A percentile compares a stretch with the other conserved stretches of the same genome.
Evolutionary conservation across 1,284 basidiomycete species (phyloP).

Genomic region (Trametes pubescens): DNA sequence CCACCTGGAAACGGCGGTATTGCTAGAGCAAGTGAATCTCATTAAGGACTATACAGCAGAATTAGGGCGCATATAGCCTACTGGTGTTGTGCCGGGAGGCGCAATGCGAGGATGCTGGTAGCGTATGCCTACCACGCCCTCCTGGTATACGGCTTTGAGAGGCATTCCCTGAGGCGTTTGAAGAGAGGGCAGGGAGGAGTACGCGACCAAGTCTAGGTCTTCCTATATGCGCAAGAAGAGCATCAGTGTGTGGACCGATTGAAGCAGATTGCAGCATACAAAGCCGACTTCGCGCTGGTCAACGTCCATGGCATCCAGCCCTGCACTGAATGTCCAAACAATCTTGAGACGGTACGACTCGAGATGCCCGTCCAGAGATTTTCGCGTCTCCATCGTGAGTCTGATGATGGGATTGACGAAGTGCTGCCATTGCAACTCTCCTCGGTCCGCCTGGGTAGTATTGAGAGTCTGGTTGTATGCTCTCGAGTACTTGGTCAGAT

Average conservation of each 20-base stretch:
- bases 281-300: conserved; percentile 66
- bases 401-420: conserved; percentile 73
- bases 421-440: conserved; percentile 72
- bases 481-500: conserved; percentile 72
- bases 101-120: conserved; percentile 62
- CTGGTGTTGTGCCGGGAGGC: conserved; percentile 49
- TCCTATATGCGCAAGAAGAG: conserved; percentile 54
- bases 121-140: conserved; percentile 73
- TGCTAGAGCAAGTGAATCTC: conserved; percentile 45
- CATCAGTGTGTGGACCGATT: neutral
- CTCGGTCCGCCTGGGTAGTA: conserved; percentile 27
- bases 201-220: conserved; percentile 73
- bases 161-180: conserved; percentile 61
- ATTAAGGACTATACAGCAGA: conserved; percentile 18
- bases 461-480: conserved; percentile 53
- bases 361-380: conserved; percentile 54
- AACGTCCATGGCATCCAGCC: conserved; percentile 44
- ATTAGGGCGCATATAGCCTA: conserved; percentile 32
- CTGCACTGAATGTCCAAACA: conserved; percentile 63
- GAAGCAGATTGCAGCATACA: conserved; percentile 51
- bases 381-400: conserved; percentile 68
- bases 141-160: conserved; percentile 79
- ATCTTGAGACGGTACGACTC: conserved; percentile 71
- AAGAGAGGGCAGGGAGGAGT: conserved; percentile 54
- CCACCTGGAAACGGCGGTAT: conserved; percentile 78